Evolutionary conservation across 192 early-diverging fungal species (phyloP), one percentile per base, ranked within the genome.

Genomic region (Umbelopsis vinacea): DNA sequence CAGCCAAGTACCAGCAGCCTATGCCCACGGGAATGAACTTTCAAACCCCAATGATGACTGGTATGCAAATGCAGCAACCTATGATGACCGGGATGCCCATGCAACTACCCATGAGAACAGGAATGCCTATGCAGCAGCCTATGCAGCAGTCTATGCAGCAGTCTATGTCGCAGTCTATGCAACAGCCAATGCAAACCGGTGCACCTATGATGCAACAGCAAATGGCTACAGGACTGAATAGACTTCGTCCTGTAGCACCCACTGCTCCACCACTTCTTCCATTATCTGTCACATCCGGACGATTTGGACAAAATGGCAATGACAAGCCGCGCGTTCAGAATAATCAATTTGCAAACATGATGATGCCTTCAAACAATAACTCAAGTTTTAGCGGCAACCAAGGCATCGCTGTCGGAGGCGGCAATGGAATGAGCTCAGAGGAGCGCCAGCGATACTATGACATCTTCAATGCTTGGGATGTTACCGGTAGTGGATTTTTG

Each of bases 391-490:
- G 57, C 19, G 57, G 57, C 37, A 63, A 63, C 57, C 57, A 63
- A 6, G 57, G 57, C 57, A 63, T 63, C 14, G 57, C 29, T 37
- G 57, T 63, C 19, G 33, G 29, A 29, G 29, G 57, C 1, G 57
- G 33, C 11, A 35, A 63, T 19, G 57, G 57, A 29, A 63, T 88
- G n/a, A 84, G 80, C 11, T 69, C 67, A 6, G 83, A 88, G 54
- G 87, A 88, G 76, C 85, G 85, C 70, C 72, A 79, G 23, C 79
- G 79, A 35, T 87, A 89, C 46, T 89, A 86, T 69, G 76, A 86
- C 43, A 89, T 93, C 63, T 95, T 95, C 74, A 89, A 83, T 35
- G 86, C 86, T 12, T 94, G 90, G 89, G 93, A 95, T 77, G 81
- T 83, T 0, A 81, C 83, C 45, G 85, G 83, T 19, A 83, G 82